Evolutionary conservation across 352 stramenopile genomes (phyloP).

Genomic region (Saprolegnia diclina): DNA sequence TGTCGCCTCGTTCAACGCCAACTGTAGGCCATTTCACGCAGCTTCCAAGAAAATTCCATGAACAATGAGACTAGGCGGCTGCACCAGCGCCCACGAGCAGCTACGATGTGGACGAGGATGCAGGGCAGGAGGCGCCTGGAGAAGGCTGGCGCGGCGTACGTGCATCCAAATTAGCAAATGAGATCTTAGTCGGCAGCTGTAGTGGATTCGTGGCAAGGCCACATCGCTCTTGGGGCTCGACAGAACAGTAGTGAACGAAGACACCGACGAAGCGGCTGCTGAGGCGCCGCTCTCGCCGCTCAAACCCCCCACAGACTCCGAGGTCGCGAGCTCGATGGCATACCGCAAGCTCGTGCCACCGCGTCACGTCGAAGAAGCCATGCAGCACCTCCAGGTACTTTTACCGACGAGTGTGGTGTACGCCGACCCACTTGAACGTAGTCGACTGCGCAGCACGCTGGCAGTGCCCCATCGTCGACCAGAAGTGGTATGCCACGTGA

Average conservation of each 20-base stretch:
- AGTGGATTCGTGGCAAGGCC: conserved; percentile 26
- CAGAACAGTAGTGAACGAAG: background rate
- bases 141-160: conserved; percentile 22
- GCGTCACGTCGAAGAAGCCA: conserved; percentile 19
- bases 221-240: conserved; percentile 20
- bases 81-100: background rate
- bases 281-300: conserved; percentile 1
- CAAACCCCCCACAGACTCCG: conserved; percentile 21
- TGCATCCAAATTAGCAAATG: no score
- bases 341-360: conserved; percentile 24
- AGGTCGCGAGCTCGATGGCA: conserved; percentile 10
- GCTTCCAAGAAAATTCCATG: background rate
- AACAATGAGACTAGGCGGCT: background rate
- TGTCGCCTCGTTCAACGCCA: background rate
- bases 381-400: conserved; percentile 11
- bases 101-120: background rate
- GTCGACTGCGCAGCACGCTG: background rate
- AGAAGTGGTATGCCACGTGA: conserved; percentile 4
- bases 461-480: background rate
- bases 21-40: background rate
- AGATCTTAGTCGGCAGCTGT: background rate
- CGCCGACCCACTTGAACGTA: background rate
- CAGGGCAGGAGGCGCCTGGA: background rate
- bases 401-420: background rate
- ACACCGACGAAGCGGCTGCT: background rate